Conservation (phyloP, 768 basidiomycete genomes). For the Filobasidium wieringae region DNA sequence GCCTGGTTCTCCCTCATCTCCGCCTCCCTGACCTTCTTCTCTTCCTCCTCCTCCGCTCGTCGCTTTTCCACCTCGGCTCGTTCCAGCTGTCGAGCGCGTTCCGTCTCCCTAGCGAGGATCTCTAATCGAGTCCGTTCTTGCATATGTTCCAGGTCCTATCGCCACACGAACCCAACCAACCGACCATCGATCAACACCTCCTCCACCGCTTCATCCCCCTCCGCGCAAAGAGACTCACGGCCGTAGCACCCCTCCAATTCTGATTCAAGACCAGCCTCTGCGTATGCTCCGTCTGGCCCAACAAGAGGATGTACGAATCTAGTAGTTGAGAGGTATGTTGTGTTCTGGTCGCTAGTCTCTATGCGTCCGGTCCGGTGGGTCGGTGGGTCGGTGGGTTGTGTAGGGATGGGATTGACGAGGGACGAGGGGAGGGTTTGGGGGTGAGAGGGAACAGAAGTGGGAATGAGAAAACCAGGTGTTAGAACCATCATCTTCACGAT, state of each 20-base stretch:
- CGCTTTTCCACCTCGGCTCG: not conserved
- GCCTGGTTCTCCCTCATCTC: slow-evolving; percentile 3
- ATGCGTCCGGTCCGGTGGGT: not conserved
- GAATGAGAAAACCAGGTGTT: no score
- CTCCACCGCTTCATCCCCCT: not conserved
- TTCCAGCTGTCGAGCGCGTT: slow-evolving; percentile 8
- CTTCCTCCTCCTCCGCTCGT: slow-evolving; percentile 1
- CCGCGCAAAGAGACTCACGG: slow-evolving; percentile 25
- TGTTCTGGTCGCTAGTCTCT: slow-evolving; percentile 26
- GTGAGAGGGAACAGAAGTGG: not conserved
- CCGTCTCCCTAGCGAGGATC: slow-evolving; percentile 8
- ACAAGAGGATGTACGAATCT: slow-evolving; percentile 37
- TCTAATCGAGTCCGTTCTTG: slow-evolving; percentile 17
- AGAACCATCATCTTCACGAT: no score
- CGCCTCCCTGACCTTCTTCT: slow-evolving; percentile 11
- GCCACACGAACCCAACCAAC: not conserved
- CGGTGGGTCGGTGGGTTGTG: not conserved
- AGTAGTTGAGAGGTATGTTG: slow-evolving; percentile 34
- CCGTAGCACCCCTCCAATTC: slow-evolving; percentile 33
- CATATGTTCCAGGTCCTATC: slow-evolving; percentile 12
- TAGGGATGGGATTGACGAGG: not conserved
- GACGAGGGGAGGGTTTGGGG: not conserved
- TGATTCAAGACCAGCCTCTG: slow-evolving; percentile 36
- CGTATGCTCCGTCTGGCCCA: slow-evolving; percentile 40
- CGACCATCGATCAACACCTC: not conserved